phyloP scores from a whole-genome alignment of 768 basidiomycete species.

The Termitomyces sp. region DNA sequence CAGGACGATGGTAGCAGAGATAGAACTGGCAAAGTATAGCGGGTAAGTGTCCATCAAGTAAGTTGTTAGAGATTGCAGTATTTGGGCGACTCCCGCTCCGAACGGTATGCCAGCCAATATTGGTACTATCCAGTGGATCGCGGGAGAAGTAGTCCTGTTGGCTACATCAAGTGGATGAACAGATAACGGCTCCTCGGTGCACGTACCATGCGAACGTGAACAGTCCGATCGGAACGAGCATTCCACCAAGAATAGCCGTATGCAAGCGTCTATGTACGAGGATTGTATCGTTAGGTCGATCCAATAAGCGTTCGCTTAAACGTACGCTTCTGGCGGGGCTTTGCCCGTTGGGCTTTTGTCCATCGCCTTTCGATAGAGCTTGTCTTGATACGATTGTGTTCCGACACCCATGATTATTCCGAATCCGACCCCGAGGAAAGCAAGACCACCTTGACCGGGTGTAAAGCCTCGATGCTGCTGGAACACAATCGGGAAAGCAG shows the following conservation, averaged over 20 bases:
- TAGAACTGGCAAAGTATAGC: slow-evolving; percentile 63
- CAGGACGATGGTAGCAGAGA: slow-evolving; percentile 65
- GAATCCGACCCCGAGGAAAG: slow-evolving; percentile 62
- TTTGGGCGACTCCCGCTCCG: slow-evolving; percentile 59
- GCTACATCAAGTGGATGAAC: not conserved
- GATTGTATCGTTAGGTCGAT: not conserved
- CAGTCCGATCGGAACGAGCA: slow-evolving; percentile 52
- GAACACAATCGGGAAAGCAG: slow-evolving; percentile 60
- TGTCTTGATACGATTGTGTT: slow-evolving; percentile 52
- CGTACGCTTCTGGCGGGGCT: slow-evolving; percentile 61
- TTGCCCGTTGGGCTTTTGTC: slow-evolving; percentile 41
- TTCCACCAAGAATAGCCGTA: slow-evolving; percentile 49
- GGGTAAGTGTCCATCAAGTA: slow-evolving; percentile 74
- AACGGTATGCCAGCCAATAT: slow-evolving; percentile 67
- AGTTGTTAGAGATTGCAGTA: slow-evolving; percentile 61
- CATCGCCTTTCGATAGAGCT: slow-evolving; percentile 48
- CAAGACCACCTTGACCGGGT: slow-evolving; percentile 52
- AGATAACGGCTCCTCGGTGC: not conserved
- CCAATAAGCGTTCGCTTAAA: not conserved
- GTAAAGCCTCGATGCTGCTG: slow-evolving; percentile 49
- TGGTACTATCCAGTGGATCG: slow-evolving; percentile 63
- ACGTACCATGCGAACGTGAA: slow-evolving; percentile 65
- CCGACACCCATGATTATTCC: slow-evolving; percentile 50
- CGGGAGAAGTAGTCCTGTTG: slow-evolving; percentile 45
- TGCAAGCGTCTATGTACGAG: slow-evolving; percentile 53